phyloP scores from a whole-genome alignment of 495 filamentous ascomycete genomes.

The Trypethelium eluteriae region DNA sequence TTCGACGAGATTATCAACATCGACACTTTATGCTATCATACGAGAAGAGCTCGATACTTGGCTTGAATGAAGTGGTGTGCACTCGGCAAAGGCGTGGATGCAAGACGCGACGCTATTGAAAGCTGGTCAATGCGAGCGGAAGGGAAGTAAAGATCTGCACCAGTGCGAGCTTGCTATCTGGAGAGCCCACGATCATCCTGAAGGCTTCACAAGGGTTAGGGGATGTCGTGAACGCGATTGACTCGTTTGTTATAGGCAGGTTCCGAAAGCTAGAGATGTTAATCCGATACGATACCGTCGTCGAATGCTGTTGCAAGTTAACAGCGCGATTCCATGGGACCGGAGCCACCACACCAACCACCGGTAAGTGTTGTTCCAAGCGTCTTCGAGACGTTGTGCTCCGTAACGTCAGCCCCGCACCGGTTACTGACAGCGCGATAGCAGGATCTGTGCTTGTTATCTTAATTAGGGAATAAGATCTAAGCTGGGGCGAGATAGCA shows the following conservation, averaged over 20 bases:
- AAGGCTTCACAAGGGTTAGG: background rate
- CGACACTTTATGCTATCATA: background rate
- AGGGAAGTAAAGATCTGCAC: background rate
- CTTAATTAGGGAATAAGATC: too few species aligned
- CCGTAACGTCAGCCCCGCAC: too few species aligned
- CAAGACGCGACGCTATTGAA: background rate
- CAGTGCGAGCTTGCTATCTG: background rate
- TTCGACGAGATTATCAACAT: background rate
- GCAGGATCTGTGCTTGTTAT: too few species aligned
- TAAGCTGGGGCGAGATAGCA: too few species aligned
- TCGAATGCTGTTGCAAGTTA: background rate
- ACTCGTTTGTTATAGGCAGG: background rate
- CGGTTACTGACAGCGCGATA: too few species aligned
- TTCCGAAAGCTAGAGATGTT: background rate
- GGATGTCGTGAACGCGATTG: background rate
- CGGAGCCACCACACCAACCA: background rate
- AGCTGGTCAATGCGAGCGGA: background rate
- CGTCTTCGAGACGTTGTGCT: background rate
- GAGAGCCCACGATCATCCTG: background rate
- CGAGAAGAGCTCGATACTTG: too few species aligned
- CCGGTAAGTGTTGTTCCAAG: background rate
- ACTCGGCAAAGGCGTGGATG: too few species aligned
- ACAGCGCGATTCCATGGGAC: background rate
- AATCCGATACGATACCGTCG: background rate
- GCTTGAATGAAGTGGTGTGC: too few species aligned